Conservation (phyloP, 2,329 filamentous ascomycete species). For the Sporothrix mexicana region DNA sequence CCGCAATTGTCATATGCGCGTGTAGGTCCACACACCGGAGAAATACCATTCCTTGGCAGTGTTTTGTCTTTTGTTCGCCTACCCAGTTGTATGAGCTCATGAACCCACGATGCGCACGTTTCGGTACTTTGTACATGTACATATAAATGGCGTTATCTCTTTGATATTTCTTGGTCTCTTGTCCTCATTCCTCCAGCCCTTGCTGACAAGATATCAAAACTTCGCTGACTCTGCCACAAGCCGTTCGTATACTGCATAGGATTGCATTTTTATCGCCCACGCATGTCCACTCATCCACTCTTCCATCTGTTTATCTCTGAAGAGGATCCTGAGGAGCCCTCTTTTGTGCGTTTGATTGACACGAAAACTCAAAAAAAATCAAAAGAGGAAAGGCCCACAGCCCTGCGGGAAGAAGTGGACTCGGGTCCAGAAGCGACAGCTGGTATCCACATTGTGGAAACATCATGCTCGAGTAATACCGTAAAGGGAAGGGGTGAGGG, state of each 20-base stretch:
- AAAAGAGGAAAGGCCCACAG: background rate
- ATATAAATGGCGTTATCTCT: conserved; percentile 16
- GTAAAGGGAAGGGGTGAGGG: conserved; percentile 1
- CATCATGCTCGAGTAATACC: conserved; percentile 14
- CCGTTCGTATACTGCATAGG: background rate
- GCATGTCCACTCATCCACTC: background rate
- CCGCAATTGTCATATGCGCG: background rate
- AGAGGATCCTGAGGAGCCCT: background rate
- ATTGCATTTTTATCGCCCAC: background rate
- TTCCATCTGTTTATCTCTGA: background rate
- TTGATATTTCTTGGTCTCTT: background rate
- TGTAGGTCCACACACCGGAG: conserved; percentile 4
- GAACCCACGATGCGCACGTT: conserved; percentile 21
- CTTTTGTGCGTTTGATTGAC: conserved; percentile 5
- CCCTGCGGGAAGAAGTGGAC: conserved; percentile 23
- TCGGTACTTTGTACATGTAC: background rate
- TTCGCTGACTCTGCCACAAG: conserved; percentile 13
- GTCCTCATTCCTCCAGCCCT: background rate
- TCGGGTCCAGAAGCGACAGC: conserved; percentile 7
- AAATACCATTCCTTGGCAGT: background rate
- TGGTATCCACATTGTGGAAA: conserved; percentile 16
- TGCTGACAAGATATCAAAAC: background rate
- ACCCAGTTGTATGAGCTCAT: conserved; percentile 34
- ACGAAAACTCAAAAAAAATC: background rate
- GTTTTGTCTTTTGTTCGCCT: background rate